These are phyloP conservation scores for Amphicarpaea edgeworthii DNA, from an alignment of 306 rosid species.

Conservation along the genomic window DNA sequence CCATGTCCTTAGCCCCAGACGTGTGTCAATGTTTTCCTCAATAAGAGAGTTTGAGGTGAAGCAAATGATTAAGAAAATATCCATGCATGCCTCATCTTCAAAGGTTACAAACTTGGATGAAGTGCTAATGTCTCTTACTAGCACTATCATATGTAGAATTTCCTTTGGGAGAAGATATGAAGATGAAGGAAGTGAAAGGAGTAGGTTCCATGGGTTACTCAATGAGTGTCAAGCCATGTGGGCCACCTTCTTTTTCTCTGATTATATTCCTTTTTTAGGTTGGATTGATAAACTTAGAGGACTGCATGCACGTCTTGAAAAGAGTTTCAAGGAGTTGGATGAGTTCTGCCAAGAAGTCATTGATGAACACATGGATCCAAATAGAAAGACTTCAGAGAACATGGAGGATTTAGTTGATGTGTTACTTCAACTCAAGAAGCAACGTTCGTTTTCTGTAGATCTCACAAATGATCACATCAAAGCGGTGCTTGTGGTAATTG, in stretches of 20 bases:
- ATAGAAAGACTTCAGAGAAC: neutral
- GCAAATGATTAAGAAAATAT: constrained; percentile 21
- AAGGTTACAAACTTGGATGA: constrained; percentile 41
- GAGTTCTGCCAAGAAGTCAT: constrained; percentile 47
- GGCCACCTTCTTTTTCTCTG: constrained; percentile 25
- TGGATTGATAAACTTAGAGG: constrained; percentile 57
- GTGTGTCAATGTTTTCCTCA: constrained; percentile 32
- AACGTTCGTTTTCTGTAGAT: neutral
- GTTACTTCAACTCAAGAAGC: constrained; percentile 40
- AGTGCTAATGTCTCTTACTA: constrained; percentile 26
- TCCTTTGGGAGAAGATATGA: constrained; percentile 48
- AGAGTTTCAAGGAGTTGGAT: constrained; percentile 40
- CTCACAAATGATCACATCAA: constrained; percentile 45
- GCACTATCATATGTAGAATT: constrained; percentile 45
- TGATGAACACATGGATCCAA: constrained; percentile 31
- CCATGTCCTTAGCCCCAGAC: constrained; percentile 45
- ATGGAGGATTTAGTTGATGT: constrained; percentile 36
- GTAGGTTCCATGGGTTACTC: constrained; percentile 42
- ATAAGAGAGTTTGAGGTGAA: constrained; percentile 39
- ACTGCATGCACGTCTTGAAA: constrained; percentile 20
- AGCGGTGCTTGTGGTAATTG: constrained; percentile 41
- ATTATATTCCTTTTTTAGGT: constrained; percentile 47
- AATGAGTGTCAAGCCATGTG: constrained; percentile 16
- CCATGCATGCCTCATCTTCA: constrained; percentile 28
- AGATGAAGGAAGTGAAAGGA: constrained; percentile 19